A percentile compares a stretch with the other conserved stretches of the same genome.
phyloP scores from a whole-genome alignment of 441 rosid species.

The Eruca vesicaria region DNA sequence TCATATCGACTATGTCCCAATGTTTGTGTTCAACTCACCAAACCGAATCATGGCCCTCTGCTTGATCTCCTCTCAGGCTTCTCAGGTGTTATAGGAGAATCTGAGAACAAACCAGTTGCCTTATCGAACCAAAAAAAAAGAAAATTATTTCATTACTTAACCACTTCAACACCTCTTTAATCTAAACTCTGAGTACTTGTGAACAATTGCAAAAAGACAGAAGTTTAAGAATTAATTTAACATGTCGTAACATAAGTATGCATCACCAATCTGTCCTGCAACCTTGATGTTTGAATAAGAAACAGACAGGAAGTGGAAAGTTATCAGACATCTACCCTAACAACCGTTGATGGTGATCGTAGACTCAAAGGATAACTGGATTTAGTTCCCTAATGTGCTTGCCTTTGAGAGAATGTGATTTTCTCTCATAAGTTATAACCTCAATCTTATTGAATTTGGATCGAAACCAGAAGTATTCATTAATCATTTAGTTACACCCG shows the following conservation, averaged over 20 bases:
- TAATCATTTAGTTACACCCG: too few species aligned
- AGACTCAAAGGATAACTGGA: too few species aligned
- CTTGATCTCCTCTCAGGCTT: conserved; percentile 13
- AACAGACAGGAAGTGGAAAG: conserved; percentile 39
- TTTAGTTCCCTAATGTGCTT: too few species aligned
- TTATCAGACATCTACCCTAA: conserved; percentile 63
- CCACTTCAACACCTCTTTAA: not conserved
- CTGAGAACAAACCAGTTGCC: conserved; percentile 34
- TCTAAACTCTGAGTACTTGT: not conserved
- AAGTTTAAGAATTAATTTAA: conserved; percentile 28
- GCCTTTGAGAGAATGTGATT: too few species aligned
- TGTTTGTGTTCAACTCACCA: conserved; percentile 1
- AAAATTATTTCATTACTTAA: not conserved
- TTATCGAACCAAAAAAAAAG: conserved; percentile 4
- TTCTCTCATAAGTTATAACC: too few species aligned
- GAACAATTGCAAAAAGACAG: not conserved
- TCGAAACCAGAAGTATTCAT: too few species aligned
- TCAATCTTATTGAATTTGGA: too few species aligned
- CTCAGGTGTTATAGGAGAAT: conserved; percentile 16
- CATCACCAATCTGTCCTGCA: too few species aligned
- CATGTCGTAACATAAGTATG: conserved; percentile 80
- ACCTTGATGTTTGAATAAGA: conserved; percentile 81
- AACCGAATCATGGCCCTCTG: conserved; percentile 8
- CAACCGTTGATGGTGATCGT: not conserved
- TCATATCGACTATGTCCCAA: conserved; percentile 9